phyloP scores from a whole-genome alignment of 805 yeast genomes.

The Isabelozyma heimii region DNA sequence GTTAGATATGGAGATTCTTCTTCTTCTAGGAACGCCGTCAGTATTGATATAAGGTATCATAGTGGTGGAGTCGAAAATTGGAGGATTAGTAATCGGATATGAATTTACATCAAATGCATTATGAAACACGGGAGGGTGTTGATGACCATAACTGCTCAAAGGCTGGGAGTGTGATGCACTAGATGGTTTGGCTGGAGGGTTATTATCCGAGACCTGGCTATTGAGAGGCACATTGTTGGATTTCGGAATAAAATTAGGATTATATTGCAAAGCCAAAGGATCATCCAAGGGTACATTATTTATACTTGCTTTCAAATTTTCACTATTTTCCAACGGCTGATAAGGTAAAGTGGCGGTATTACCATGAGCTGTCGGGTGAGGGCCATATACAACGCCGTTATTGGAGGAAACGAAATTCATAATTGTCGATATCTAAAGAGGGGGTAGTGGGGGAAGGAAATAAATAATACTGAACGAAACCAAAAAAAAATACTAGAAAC shows the following conservation, averaged over 20 bases:
- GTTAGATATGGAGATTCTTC: constrained; percentile 78
- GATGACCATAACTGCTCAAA: constrained; percentile 4
- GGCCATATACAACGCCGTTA: background rate
- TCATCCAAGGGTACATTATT: background rate
- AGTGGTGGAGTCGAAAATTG: constrained; percentile 43
- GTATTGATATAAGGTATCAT: constrained; percentile 28
- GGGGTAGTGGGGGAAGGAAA: background rate
- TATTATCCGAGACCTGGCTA: background rate
- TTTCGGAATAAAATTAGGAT: background rate
- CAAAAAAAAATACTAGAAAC: too few relatives aligned
- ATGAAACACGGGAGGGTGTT: constrained; percentile 17
- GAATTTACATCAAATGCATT: constrained; percentile 38
- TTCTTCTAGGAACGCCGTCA: constrained; percentile 39
- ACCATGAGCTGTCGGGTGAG: background rate
- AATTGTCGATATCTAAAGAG: background rate
- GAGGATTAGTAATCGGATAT: constrained; percentile 47
- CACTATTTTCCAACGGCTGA: background rate
- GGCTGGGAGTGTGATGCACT: background rate
- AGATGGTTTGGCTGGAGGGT: background rate
- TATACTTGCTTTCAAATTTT: background rate
- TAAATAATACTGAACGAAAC: too few relatives aligned
- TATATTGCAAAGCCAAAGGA: background rate
- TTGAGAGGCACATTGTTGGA: background rate
- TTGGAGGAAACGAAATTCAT: background rate
- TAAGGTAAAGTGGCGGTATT: background rate